Evolutionary conservation across 2,329 filamentous ascomycete genomes (phyloP).

Genomic region (Xylariaceae sp.): DNA sequence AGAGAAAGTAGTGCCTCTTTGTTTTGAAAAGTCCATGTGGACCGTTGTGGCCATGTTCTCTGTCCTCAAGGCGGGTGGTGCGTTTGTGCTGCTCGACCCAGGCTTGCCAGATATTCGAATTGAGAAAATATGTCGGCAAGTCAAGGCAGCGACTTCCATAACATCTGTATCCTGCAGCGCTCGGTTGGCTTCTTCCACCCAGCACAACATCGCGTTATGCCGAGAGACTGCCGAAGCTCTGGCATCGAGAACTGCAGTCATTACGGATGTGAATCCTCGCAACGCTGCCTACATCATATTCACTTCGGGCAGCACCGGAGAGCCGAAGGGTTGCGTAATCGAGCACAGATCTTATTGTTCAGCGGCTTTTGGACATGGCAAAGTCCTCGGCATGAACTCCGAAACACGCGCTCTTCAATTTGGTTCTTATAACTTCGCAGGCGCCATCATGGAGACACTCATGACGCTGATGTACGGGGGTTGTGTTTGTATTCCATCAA

Average conservation of each 20-base stretch:
- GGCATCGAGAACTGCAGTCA: slow-evolving; percentile 2
- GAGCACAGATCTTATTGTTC: slow-evolving; percentile 3
- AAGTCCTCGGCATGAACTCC: slow-evolving; percentile 1
- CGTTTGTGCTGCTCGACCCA: slow-evolving; percentile 35
- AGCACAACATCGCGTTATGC: background rate
- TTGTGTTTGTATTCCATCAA: slow-evolving; percentile 3
- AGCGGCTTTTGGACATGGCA: slow-evolving; percentile 1
- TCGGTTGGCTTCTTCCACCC: slow-evolving; percentile 2
- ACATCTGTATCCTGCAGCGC: slow-evolving; percentile 4
- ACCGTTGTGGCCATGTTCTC: slow-evolving; percentile 31
- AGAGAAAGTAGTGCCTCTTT: slow-evolving; percentile 32
- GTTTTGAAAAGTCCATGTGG: slow-evolving; percentile 35
- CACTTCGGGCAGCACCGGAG: slow-evolving; percentile 2
- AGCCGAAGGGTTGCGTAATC: slow-evolving; percentile 3
- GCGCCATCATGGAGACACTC: slow-evolving; percentile 2
- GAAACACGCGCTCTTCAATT: slow-evolving; percentile 3
- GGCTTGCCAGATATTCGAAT: slow-evolving; percentile 33
- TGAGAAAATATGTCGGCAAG: slow-evolving; percentile 25
- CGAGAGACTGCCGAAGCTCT: background rate
- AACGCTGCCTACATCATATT: slow-evolving; percentile 2
- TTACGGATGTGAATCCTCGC: background rate
- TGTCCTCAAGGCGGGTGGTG: slow-evolving; percentile 32
- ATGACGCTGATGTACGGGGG: too few species aligned
- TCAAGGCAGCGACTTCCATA: slow-evolving; percentile 4
- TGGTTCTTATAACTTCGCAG: slow-evolving; percentile 4